phyloP scores from a whole-genome alignment of 1,139 yeast species.

The Blastobotrys arbuscula region DNA sequence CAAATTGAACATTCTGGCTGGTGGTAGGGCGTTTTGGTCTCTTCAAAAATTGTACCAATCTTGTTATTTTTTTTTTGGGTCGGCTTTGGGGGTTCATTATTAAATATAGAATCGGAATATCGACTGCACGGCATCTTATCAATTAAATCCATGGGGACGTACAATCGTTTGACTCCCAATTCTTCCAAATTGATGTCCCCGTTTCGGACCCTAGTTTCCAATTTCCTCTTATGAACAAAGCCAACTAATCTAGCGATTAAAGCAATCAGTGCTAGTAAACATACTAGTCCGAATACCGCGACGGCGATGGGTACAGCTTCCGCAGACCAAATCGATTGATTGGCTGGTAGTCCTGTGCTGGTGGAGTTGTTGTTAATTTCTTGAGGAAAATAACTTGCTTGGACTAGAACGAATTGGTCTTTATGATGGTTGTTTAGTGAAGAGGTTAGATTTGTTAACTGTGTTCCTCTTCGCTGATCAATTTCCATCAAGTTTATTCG shows the following conservation, averaged over 20 bases:
- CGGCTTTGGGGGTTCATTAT: too few species aligned
- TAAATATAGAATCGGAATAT: too few species aligned
- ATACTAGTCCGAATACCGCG: neutral
- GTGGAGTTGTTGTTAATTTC: neutral
- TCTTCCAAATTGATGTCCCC: conserved; percentile 14
- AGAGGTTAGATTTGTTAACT: neutral
- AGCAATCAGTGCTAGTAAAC: neutral
- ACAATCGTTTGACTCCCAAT: conserved; percentile 10
- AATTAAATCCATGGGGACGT: conserved; percentile 2
- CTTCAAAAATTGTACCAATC: too few species aligned
- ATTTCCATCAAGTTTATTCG: neutral
- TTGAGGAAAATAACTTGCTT: neutral
- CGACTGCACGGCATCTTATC: conserved; percentile 1
- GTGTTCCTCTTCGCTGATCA: neutral
- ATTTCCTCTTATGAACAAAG: neutral
- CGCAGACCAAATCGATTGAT: neutral
- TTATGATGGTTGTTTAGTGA: neutral
- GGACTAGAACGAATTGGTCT: neutral
- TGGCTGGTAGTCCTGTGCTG: neutral
- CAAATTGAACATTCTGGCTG: conserved; percentile 12
- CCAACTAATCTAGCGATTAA: conserved; percentile 4
- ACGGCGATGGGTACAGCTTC: neutral
- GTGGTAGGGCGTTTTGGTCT: neutral
- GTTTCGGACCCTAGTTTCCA: conserved; percentile 1
- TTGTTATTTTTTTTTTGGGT: too few species aligned